Evolutionary conservation across 805 yeast genomes (phyloP).

Genomic region (Nakazawaea holstii): DNA sequence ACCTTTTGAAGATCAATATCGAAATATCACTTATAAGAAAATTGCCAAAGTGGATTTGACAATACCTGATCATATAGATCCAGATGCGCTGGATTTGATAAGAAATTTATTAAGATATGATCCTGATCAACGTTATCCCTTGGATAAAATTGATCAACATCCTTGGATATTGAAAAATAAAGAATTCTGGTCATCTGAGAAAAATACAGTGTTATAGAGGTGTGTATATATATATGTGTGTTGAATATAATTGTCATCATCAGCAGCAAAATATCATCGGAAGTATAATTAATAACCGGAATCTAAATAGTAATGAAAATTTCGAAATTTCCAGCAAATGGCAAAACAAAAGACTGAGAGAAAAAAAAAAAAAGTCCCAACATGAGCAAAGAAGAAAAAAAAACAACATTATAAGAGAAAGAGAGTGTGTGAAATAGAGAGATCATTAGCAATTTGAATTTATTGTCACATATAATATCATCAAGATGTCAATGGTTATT

Average conservation of each 20-base stretch:
- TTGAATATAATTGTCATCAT: no score
- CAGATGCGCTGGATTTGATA: slow-evolving; percentile 77
- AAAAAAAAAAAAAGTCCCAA: no score
- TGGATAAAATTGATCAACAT: slow-evolving; percentile 62
- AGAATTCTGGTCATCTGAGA: slow-evolving; percentile 46
- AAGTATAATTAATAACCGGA: no score
- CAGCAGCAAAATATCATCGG: no score
- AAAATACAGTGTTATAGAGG: not conserved
- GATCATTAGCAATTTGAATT: no score
- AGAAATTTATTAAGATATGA: slow-evolving; percentile 55
- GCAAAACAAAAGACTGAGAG: no score
- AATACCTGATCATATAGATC: slow-evolving; percentile 65
- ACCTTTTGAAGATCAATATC: slow-evolving; percentile 82
- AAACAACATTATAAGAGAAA: no score
- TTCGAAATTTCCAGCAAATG: no score
- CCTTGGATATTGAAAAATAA: slow-evolving; percentile 78
- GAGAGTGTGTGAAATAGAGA: no score
- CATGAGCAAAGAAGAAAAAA: no score
- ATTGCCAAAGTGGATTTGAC: slow-evolving; percentile 73
- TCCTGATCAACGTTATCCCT: slow-evolving; percentile 59
- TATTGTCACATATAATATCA: no score
- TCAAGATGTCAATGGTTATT: slow-evolving; percentile 19
- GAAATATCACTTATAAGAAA: slow-evolving; percentile 72
- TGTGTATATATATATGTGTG: not conserved
- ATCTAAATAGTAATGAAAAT: no score